Base-by-base conservation (phyloP, 163 green algal species). In the Smithsoniella earleae region DNA sequence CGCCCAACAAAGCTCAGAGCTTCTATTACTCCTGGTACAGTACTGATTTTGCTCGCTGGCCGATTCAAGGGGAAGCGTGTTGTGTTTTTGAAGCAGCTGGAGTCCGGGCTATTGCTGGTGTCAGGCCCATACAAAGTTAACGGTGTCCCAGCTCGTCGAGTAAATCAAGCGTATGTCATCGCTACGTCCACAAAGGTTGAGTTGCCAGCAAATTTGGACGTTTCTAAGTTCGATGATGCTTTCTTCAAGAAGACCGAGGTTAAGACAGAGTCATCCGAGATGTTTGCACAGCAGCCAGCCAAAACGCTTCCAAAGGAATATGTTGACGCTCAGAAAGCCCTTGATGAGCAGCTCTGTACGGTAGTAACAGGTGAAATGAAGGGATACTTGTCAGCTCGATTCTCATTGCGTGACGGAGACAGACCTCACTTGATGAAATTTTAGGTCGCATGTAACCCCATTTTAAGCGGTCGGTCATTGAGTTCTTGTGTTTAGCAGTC, bases 61-160 rank as follows among this genome's bases (percentile, higher is more conserved):
- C 87, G 87, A 75, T 97, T 98, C 87, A 99, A 98, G 91, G 94
- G 93, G 77, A 97, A 96, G 90, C 87, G 95, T 73, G 91, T 96
- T 46, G 86, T 99, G 3, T 98, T 95, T 89, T 86, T 99, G 46
- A 83, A 85, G 58, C 92, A 98, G 89, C 91, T 98, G 73, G 46
- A 77, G 30, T 93, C 85, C 37, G 89, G 94, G 34, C 86, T 99
- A 75, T 88, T 99, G 72, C 86, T 98, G 36, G 90, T 99, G 37
- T 95, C 90, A 54, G 93, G 93, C 1, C 91, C 91, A 37, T 97
- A 93, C 86, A 88, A 89, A 77, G 78, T 97, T 73, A 99, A 99
- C 82, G 94, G 94, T 74, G 93, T 98, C 74, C 95, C 94, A 10
- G 80, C 94, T 73, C 84, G 89, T 77, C 89, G 94, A 31, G 91